These are phyloP conservation scores for Thraustochytrium striatum DNA, from an alignment of 352 stramenopile species.

Conservation along the genomic window DNA sequence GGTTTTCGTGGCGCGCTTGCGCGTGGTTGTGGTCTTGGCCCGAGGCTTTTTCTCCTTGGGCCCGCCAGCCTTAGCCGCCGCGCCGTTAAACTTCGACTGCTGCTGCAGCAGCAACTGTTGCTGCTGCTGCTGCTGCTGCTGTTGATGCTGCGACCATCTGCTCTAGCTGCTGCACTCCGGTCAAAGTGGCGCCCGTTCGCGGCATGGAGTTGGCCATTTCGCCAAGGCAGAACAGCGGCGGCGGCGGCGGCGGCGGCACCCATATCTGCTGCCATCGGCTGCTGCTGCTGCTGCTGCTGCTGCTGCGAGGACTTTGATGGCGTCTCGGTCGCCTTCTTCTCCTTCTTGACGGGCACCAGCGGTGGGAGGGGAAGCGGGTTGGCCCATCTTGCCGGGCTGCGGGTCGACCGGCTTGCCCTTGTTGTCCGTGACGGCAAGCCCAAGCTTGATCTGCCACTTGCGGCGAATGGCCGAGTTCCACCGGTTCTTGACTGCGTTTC, in stretches of 20 bases:
- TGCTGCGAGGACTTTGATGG: background rate
- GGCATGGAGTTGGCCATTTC: no score
- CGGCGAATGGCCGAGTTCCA: constrained; percentile 69
- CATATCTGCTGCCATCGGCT: no score
- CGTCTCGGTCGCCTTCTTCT: background rate
- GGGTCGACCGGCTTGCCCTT: constrained; percentile 46
- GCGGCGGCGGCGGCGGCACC: no score
- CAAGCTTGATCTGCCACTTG: constrained; percentile 48
- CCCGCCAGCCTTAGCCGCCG: background rate
- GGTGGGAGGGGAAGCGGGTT: constrained; percentile 3
- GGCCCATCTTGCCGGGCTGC: background rate
- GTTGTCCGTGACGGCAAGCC: constrained; percentile 44
- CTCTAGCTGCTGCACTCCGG: no score
- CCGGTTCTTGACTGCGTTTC: constrained; percentile 94
- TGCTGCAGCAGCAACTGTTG: background rate
- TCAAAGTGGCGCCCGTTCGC: no score
- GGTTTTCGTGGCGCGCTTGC: background rate
- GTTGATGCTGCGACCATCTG: background rate
- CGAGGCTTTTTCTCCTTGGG: background rate
- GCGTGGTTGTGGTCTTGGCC: background rate
- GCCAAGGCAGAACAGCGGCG: no score
- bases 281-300: background rate
- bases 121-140: background rate
- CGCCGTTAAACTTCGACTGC: background rate
- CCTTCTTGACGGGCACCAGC: constrained; percentile 24